Evolutionary conservation across 1,284 basidiomycete species (phyloP), one percentile per base, ranked within the genome.

Genomic region (Tilletia indica): DNA sequence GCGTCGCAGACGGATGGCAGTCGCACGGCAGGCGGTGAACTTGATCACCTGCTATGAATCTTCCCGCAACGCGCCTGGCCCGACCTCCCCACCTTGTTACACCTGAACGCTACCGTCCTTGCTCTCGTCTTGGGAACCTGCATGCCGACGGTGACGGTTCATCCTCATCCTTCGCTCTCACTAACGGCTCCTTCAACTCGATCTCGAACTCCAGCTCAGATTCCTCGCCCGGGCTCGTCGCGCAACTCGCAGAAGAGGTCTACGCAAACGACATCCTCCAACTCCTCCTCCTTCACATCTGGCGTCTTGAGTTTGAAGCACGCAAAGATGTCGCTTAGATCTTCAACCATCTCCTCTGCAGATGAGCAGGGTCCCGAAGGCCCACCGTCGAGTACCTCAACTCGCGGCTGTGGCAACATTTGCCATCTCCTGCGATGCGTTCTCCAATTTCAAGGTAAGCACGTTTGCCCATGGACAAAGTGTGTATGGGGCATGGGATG

Each of bases 341-440:
- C 81, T 98, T 97, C 88, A 96, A 93, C 86, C 92, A 92, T 78
- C 89, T 99, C 21, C 87, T 99, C 3, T 90, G 95, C 69, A 88
- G 97, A 66, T 94, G 97, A 85, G 97, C 98, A 77, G 97, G 97
- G 38, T 88, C 91, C 2, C 89, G 96, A 34, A 91, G 89, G 85
- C 97, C 97, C 9, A 99, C 96, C 0, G 95, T 99, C 56, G 97
- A 99, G 79, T 94, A 97, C 81, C 89, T 99, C 19, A 88, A 89
- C 39, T 89, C 89, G 39, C 91, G 92, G 79, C 92, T 91, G 25
- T 93, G 68, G 96, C 95, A 2, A 97, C 96, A 34, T 99, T 99
- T 83, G 96, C 96, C 9, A 93, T 98, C 75, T 97, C 95, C 0
- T 98, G 96, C 79, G 97, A 99, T 84, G 96, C 96, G 4, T 97